Evolutionary conservation across 305 asterid genomes (phyloP).

Genomic region (Plantago lanceolata): DNA sequence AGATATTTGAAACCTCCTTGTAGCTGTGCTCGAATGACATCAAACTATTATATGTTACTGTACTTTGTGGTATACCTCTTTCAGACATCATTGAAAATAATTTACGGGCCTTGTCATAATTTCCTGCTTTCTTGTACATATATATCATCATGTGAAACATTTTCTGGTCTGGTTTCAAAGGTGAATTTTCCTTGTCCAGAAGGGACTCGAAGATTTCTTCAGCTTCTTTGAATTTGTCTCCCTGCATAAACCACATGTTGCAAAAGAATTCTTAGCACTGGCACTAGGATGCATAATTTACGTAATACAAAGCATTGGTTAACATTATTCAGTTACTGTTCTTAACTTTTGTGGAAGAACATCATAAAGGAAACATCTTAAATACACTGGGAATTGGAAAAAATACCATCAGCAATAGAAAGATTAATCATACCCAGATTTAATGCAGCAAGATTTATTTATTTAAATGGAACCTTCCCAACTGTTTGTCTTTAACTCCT

Average conservation of each 20-base stretch:
- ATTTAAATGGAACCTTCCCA: too few relatives aligned
- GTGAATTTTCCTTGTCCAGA: constrained; percentile 51
- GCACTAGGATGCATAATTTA: constrained; percentile 8
- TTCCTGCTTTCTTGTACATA: constrained; percentile 78
- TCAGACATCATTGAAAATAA: constrained; percentile 65
- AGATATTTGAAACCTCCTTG: constrained; percentile 83
- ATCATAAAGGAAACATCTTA: neutral
- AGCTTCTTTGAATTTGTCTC: constrained; percentile 71
- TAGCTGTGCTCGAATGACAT: constrained; percentile 88
- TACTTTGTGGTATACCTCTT: constrained; percentile 56
- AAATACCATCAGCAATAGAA: neutral
- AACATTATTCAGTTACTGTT: neutral
- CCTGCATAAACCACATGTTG: constrained; percentile 46
- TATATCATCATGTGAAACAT: constrained; percentile 99
- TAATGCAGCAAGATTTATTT: too few relatives aligned
- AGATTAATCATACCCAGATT: neutral
- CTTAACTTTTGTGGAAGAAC: neutral
- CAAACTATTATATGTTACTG: constrained; percentile 90
- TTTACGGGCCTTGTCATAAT: constrained; percentile 74
- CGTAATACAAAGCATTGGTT: constrained; percentile 6
- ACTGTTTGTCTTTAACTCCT: too few relatives aligned
- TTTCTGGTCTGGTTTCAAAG: constrained; percentile 84
- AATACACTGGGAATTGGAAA: neutral
- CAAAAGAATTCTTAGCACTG: constrained; percentile 10
- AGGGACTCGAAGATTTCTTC: constrained; percentile 77